These are phyloP conservation scores for Fusarium bactridioides DNA, from an alignment of 2,329 filamentous ascomycete genomes.

Conservation along the genomic window DNA sequence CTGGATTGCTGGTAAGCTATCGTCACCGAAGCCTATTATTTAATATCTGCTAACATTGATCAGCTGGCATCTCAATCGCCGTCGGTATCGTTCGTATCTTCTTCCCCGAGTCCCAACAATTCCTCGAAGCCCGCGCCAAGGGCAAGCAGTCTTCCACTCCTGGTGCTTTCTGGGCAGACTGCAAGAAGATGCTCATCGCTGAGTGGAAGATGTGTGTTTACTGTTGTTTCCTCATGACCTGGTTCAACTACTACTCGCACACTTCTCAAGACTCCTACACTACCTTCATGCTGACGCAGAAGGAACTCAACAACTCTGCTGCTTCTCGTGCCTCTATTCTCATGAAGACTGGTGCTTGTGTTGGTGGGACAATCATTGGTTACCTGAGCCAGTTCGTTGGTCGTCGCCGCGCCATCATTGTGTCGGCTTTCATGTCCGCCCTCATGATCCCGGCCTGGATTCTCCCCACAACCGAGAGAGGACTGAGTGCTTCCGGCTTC, in stretches of 20 bases:
- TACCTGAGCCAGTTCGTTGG: constrained; percentile 80
- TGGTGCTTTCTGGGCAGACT: constrained; percentile 72
- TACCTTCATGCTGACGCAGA: constrained; percentile 79
- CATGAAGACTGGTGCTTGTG: constrained; percentile 80
- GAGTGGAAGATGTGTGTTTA: constrained; percentile 84
- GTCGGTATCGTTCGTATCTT: constrained; percentile 72
- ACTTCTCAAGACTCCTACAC: constrained; percentile 84
- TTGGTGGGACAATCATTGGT: constrained; percentile 76
- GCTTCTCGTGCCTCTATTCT: constrained; percentile 80
- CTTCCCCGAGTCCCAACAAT: constrained; percentile 80
- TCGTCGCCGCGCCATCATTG: constrained; percentile 73
- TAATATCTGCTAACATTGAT: not conserved
- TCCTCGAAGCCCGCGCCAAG: constrained; percentile 71
- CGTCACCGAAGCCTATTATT: not conserved
- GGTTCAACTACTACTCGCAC: constrained; percentile 79
- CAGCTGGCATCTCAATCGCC: constrained; percentile 70
- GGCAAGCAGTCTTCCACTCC: constrained; percentile 59
- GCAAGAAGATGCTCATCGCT: constrained; percentile 69
- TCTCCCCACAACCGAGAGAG: constrained; percentile 65
- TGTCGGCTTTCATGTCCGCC: constrained; percentile 66
- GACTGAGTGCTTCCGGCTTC: constrained; percentile 71
- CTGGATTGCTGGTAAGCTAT: constrained; percentile 66
- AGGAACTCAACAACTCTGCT: constrained; percentile 69
- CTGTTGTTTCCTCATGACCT: constrained; percentile 80
- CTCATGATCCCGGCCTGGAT: constrained; percentile 75